Conservation (phyloP, 768 basidiomycete species). For the Auricularia auricula-judae region DNA sequence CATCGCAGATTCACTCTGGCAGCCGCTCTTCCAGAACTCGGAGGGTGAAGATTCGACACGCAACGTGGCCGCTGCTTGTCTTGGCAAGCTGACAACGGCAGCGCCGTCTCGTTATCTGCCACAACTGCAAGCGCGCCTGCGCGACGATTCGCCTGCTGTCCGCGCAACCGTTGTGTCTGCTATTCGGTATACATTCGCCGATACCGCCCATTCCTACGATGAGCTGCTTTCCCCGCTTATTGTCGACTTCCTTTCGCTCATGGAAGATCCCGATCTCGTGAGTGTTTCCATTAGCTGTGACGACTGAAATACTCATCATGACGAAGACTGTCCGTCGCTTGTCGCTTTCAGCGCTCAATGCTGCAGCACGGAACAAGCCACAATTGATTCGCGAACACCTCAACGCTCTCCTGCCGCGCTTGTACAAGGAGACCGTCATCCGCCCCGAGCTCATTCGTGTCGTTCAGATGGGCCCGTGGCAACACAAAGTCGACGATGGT, state of each 20-base stretch:
- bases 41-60: constrained; percentile 85
- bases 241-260: constrained; percentile 82
- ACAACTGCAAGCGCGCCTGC: constrained; percentile 74
- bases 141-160: constrained; percentile 55
- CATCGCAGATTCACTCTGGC: constrained; percentile 85
- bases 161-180: constrained; percentile 87
- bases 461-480: constrained; percentile 97
- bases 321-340: constrained; percentile 78
- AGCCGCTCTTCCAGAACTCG: constrained; percentile 83
- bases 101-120: constrained; percentile 86
- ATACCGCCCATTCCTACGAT: constrained; percentile 76
- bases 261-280: constrained; percentile 83
- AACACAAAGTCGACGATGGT: constrained; percentile 93
- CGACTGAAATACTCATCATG: constrained; percentile 1
- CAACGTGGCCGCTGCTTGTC: constrained; percentile 91
- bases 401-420: constrained; percentile 55
- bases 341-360: constrained; percentile 84
- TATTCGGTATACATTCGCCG: constrained; percentile 83
- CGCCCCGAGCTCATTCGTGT: constrained; percentile 74
- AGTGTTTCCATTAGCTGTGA: constrained; percentile 14
- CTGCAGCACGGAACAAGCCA: constrained; percentile 90
- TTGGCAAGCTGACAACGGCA: constrained; percentile 89
- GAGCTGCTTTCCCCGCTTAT: constrained; percentile 81
- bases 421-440: constrained; percentile 79
- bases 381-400: constrained; percentile 85